Percentiles rank a stretch among this genome's conserved stretches.
Evolutionary conservation across 2,329 filamentous ascomycete genomes (phyloP).

Genomic region (Thermomyces lanuginosus): DNA sequence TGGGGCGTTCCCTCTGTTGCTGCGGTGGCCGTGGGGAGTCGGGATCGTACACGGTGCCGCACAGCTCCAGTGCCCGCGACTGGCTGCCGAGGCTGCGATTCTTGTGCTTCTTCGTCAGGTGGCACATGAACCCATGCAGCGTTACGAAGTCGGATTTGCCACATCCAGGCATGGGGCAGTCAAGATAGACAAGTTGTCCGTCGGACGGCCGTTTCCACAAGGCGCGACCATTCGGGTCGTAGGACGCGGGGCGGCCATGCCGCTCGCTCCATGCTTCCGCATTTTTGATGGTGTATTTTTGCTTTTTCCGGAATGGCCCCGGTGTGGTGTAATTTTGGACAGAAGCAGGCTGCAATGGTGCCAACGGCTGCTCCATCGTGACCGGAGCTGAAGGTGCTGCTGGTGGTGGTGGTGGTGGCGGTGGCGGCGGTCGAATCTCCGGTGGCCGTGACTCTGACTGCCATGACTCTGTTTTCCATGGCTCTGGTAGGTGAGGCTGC

Average conservation of each 20-base stretch:
- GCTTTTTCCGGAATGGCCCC: slow-evolving; percentile 20
- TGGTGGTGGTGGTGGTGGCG: slow-evolving; percentile 7
- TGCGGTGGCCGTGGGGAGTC: slow-evolving; percentile 20
- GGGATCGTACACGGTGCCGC: slow-evolving; percentile 23
- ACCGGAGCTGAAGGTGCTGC: slow-evolving; percentile 8
- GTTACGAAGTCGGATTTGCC: slow-evolving; percentile 27
- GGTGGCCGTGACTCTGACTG: slow-evolving; percentile 19
- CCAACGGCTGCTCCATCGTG: background rate
- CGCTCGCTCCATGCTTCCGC: slow-evolving; percentile 27
- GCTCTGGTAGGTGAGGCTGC: too few species aligned
- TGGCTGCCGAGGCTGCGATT: slow-evolving; percentile 25
- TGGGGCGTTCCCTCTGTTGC: slow-evolving; percentile 17
- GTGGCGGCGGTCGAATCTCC: slow-evolving; percentile 2
- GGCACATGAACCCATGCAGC: slow-evolving; percentile 27
- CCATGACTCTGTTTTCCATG: too few species aligned
- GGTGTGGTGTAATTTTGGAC: background rate
- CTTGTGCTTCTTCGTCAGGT: slow-evolving; percentile 27
- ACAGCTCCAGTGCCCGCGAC: slow-evolving; percentile 24
- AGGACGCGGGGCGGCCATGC: slow-evolving; percentile 25
- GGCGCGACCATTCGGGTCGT: slow-evolving; percentile 22
- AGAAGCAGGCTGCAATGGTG: too few species aligned
- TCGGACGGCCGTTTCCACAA: slow-evolving; percentile 27
- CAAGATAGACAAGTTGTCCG: slow-evolving; percentile 22
- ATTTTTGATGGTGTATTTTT: slow-evolving; percentile 28
- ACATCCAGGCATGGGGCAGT: slow-evolving; percentile 22